Percentiles rank a stretch among this genome's conserved stretches.
phyloP scores from a whole-genome alignment of 768 basidiomycete species.

The Rhizopogon roseolus region DNA sequence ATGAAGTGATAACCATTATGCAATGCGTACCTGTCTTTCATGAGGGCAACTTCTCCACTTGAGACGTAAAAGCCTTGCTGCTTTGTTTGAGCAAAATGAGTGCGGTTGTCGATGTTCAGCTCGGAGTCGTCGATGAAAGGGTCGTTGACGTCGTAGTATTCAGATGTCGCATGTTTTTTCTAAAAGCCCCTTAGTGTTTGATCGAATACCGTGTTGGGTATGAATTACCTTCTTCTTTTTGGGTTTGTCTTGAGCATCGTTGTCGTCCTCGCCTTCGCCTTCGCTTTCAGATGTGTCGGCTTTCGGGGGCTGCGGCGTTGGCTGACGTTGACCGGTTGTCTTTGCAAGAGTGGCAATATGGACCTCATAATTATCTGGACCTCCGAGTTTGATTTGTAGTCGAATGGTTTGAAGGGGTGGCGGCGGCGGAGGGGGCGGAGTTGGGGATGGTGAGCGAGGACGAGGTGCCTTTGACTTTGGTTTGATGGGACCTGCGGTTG shows the following conservation, averaged over 20 bases:
- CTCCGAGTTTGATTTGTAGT: conserved; percentile 64
- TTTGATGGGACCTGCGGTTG: conserved; percentile 34
- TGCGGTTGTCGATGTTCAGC: conserved; percentile 83
- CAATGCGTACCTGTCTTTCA: conserved; percentile 60
- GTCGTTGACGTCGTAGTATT: conserved; percentile 89
- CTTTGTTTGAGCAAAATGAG: conserved; percentile 86
- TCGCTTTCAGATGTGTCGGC: conserved; percentile 55
- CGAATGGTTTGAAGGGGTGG: conserved; percentile 61
- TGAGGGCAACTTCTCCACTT: conserved; percentile 78
- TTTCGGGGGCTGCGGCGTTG: conserved; percentile 48
- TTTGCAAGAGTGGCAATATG: conserved; percentile 56
- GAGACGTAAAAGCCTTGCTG: conserved; percentile 93
- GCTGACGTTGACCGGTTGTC: conserved; percentile 58
- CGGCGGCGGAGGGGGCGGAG: conserved; percentile 43
- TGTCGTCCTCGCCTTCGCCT: conserved; percentile 43
- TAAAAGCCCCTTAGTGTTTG: conserved; percentile 13
- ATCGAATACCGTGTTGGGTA: conserved; percentile 5
- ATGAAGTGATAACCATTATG: not conserved
- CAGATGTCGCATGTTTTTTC: conserved; percentile 51
- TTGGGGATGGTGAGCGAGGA: conserved; percentile 52
- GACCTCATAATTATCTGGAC: conserved; percentile 71
- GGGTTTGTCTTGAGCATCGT: conserved; percentile 27
- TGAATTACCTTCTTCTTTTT: conserved; percentile 34
- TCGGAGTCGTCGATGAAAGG: conserved; percentile 99
- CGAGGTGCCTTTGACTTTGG: conserved; percentile 47